Evolutionary conservation across 2,329 filamentous ascomycete genomes (phyloP).

Genomic region (Diaporthe destruens): DNA sequence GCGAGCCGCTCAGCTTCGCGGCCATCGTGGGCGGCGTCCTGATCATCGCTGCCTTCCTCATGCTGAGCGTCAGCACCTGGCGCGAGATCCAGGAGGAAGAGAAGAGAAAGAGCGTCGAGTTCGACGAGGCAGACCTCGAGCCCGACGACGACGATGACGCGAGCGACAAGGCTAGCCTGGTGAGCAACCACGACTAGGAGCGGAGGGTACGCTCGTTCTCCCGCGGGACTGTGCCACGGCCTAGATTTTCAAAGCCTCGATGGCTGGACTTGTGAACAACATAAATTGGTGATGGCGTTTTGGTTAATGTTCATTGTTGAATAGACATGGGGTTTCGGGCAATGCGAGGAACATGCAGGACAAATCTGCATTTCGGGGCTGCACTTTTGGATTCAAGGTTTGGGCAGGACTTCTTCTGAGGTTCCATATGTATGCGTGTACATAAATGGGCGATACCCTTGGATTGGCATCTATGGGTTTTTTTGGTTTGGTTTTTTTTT

Average conservation of each 20-base stretch:
- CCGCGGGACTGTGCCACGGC: neutral
- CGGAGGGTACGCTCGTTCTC: neutral
- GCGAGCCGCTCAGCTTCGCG: conserved; percentile 78
- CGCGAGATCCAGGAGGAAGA: conserved; percentile 91
- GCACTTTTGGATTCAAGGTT: neutral
- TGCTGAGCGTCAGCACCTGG: conserved; percentile 92
- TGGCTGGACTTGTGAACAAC: neutral
- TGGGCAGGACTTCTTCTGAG: neutral
- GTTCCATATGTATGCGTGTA: neutral
- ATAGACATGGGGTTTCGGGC: neutral
- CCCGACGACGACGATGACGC: conserved; percentile 54
- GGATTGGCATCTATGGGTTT: conserved; percentile 21
- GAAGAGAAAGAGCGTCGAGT: conserved; percentile 66
- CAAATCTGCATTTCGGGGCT: conserved; percentile 12
- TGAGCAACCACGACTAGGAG: conserved; percentile 37
- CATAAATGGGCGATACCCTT: conserved; percentile 27
- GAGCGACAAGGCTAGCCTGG: conserved; percentile 34
- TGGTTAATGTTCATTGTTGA: neutral
- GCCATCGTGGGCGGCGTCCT: conserved; percentile 85
- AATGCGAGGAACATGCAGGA: conserved; percentile 9
- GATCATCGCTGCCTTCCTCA: conserved; percentile 89
- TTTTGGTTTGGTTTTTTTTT: neutral
- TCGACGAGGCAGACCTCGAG: conserved; percentile 60
- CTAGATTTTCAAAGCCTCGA: neutral
- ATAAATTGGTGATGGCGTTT: conserved; percentile 13